Conservation (phyloP, 352 stramenopile genomes). For the Porosira glacialis region DNA sequence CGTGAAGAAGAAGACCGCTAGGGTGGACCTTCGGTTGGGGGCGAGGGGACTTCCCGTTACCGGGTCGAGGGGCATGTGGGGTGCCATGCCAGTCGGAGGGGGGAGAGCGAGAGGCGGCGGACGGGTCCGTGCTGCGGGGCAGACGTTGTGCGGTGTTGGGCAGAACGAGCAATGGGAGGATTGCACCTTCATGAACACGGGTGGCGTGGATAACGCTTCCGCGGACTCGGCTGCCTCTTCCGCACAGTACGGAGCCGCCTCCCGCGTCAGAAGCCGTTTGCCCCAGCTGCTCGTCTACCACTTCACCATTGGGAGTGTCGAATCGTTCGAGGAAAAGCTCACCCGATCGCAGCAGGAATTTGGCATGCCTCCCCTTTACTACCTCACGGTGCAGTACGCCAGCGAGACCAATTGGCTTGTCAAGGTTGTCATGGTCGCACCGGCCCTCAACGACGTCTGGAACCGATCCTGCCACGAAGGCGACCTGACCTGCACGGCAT, state of each 20-base stretch:
- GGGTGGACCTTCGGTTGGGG: slow-evolving; percentile 57
- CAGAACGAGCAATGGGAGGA: slow-evolving; percentile 42
- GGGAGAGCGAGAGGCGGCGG: not conserved
- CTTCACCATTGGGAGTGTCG: slow-evolving; percentile 97
- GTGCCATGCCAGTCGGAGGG: slow-evolving; percentile 22
- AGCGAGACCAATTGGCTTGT: slow-evolving; percentile 91
- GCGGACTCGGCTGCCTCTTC: not conserved
- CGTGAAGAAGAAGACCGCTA: slow-evolving; percentile 78
- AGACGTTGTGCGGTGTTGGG: not conserved
- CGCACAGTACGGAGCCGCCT: not conserved
- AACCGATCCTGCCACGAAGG: too few relatives aligned
- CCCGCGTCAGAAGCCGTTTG: too few relatives aligned
- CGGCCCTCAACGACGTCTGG: too few relatives aligned
- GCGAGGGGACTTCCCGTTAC: slow-evolving; percentile 32
- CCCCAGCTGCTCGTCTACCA: slow-evolving; percentile 64
- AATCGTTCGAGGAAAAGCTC: slow-evolving; percentile 96
- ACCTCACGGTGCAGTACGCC: slow-evolving; percentile 96
- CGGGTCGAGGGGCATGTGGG: not conserved
- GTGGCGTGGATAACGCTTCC: not conserved
- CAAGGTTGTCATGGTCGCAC: slow-evolving; percentile 92
- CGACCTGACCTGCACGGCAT: too few relatives aligned
- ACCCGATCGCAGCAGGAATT: slow-evolving; percentile 94
- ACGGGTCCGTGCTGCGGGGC: not conserved
- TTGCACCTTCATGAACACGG: slow-evolving; percentile 47
- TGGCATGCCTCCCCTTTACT: slow-evolving; percentile 89